These are phyloP conservation scores for Alternaria hordeiaustralica DNA, from an alignment of 2,329 filamentous ascomycete genomes.

Conservation along the genomic window DNA sequence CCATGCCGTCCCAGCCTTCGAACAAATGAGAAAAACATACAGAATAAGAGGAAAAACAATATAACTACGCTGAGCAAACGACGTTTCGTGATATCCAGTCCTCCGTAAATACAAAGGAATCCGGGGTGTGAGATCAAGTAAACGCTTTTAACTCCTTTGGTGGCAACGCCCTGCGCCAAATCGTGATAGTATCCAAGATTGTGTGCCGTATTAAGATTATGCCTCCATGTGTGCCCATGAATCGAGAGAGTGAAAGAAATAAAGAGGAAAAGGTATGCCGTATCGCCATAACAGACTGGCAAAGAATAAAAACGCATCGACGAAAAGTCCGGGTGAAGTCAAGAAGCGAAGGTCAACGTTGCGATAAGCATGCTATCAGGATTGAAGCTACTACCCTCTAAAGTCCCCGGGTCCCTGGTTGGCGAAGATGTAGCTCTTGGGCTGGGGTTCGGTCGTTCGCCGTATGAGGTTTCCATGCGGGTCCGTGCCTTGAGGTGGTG, in stretches of 20 bases:
- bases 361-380: not conserved
- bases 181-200: slow-evolving; percentile 3
- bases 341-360: slow-evolving; percentile 6
- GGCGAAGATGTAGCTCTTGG: slow-evolving; percentile 57
- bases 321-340: slow-evolving; percentile 12
- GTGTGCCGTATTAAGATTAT: slow-evolving; percentile 12
- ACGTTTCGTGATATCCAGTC: slow-evolving; percentile 5
- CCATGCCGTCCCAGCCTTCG: not conserved
- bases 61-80: not conserved
- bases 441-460: slow-evolving; percentile 39
- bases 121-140: not conserved
- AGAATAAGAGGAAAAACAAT: not conserved
- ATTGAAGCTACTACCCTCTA: slow-evolving; percentile 13
- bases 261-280: not conserved
- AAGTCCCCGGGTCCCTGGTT: slow-evolving; percentile 56
- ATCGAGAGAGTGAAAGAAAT: not conserved
- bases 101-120: not conserved
- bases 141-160: slow-evolving; percentile 11
- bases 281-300: not conserved
- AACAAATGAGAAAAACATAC: not conserved
- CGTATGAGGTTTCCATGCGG: slow-evolving; percentile 36
- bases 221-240: not conserved
- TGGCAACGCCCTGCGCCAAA: slow-evolving; percentile 6
- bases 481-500: slow-evolving; percentile 51
- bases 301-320: slow-evolving; percentile 1